Base-by-base conservation (phyloP, 805 yeast species). In the Metschnikowia shivogae region DNA sequence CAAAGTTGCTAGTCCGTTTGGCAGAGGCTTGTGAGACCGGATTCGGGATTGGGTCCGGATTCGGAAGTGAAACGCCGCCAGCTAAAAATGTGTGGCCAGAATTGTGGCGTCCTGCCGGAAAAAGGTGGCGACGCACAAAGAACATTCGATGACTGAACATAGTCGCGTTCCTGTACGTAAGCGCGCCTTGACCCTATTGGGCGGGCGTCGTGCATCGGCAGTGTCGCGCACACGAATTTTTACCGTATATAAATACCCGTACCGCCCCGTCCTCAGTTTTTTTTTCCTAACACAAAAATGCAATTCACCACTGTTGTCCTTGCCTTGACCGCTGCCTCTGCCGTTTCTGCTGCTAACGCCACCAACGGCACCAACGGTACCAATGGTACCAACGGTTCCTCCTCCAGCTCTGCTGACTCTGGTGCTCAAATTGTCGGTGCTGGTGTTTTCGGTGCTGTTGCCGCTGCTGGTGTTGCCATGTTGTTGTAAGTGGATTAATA, bases 381-480 rank as follows among this genome's bases (percentile, higher is more conserved):
- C 54, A 70, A 72, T 65, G 63, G 62, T 50, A 69, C 84, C 45
- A 42, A 43, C 48, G 27, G 30, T 35, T 46, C 57, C 42, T 11
- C 48, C 33, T 39, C 58, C 44, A 58, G 68, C 60, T 58, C 64
- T 59, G 30, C 46, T 64, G 71, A 74, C 58, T 80, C 77, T 59
- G 82, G 78, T 60, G 46, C 49, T 49, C 73, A 72, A 67, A 76
- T 78, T 53, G 73, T 77, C 64, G 81, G 82, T 71, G 85, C 88
- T 64, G 83, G 86, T 72, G 79, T 81, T 64, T 72, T 83, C 61
- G 90, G 89, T 78, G 89, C 86, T 60, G 87, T 83, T 65, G 86
- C 85, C 58, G 90, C 89, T 57, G 90, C 89, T 62, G 90, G 88
- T 77, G 82, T 83, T 57, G 75, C 80, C 68, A 51, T 77, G 68